Conservation (phyloP, 306 rosid species). For the Vicia villosa region DNA sequence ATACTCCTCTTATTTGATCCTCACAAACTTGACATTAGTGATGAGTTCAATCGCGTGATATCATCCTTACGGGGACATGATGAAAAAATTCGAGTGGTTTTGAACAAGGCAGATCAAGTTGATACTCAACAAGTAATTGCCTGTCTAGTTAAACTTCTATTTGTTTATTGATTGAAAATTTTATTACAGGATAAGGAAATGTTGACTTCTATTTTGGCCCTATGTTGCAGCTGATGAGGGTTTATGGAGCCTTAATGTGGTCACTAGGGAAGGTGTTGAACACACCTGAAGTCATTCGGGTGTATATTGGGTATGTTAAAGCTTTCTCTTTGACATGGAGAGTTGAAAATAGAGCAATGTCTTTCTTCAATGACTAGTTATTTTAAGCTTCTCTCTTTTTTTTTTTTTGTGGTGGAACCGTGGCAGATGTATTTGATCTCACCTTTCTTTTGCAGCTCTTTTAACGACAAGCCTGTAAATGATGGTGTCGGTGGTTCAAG, state of each 20-base stretch:
- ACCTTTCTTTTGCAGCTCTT: slow-evolving; percentile 59
- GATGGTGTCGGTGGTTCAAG: slow-evolving; percentile 76
- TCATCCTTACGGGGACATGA: slow-evolving; percentile 88
- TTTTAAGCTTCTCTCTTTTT: slow-evolving; percentile 13
- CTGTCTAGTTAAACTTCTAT: slow-evolving; percentile 3
- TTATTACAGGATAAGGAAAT: background rate
- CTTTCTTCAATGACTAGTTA: background rate
- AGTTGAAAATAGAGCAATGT: slow-evolving; percentile 25
- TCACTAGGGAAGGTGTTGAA: slow-evolving; percentile 92
- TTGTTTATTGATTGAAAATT: slow-evolving; percentile 20
- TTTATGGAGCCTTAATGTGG: slow-evolving; percentile 98
- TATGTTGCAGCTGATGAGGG: slow-evolving; percentile 80
- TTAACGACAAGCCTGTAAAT: slow-evolving; percentile 86
- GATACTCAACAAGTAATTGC: slow-evolving; percentile 81
- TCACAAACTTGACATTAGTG: slow-evolving; percentile 91
- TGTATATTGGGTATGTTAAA: slow-evolving; percentile 80
- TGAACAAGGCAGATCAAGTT: slow-evolving; percentile 93
- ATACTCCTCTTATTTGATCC: slow-evolving; percentile 88
- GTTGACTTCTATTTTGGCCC: slow-evolving; percentile 24
- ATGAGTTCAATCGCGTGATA: slow-evolving; percentile 92
- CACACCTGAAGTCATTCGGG: slow-evolving; percentile 93
- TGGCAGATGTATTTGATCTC: slow-evolving; percentile 5
- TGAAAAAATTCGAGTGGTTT: slow-evolving; percentile 88
- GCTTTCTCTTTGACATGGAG: slow-evolving; percentile 1
- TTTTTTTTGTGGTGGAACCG: background rate